phyloP scores from a whole-genome alignment of 1,284 basidiomycete genomes.

The Apiotrichum siamense region DNA sequence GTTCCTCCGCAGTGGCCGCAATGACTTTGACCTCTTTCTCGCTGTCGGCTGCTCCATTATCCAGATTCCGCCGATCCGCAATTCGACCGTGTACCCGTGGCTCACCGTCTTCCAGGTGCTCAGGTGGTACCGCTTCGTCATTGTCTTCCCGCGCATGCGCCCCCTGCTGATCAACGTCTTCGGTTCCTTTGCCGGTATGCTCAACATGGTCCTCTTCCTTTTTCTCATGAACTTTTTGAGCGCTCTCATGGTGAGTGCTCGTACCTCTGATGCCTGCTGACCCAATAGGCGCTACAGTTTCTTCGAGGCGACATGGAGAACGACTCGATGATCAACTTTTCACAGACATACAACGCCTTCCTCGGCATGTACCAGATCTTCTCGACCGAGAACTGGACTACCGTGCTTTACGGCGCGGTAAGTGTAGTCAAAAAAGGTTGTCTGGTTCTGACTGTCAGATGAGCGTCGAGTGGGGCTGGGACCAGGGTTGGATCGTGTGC shows the following conservation, averaged over 20 bases:
- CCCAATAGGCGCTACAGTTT: slow-evolving; percentile 45
- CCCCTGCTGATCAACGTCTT: slow-evolving; percentile 68
- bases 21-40: slow-evolving; percentile 75
- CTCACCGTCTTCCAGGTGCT: slow-evolving; percentile 82
- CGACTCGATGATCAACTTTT: slow-evolving; percentile 64
- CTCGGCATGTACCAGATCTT: slow-evolving; percentile 82
- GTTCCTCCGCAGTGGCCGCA: slow-evolving; percentile 64
- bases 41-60: slow-evolving; percentile 73
- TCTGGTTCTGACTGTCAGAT: slow-evolving; percentile 21
- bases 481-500: slow-evolving; percentile 68
- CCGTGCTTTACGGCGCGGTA: slow-evolving; percentile 67
- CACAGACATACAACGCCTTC: slow-evolving; percentile 83
- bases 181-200: slow-evolving; percentile 83
- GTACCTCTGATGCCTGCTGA: not conserved
- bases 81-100: slow-evolving; percentile 73
- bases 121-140: slow-evolving; percentile 89
- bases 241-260: slow-evolving; percentile 67
- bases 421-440: not conserved
- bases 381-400: slow-evolving; percentile 93
- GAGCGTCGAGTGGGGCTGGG: slow-evolving; percentile 58
- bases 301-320: slow-evolving; percentile 61
- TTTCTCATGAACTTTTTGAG: slow-evolving; percentile 82
- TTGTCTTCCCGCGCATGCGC: slow-evolving; percentile 49
- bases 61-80: slow-evolving; percentile 72
- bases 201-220: slow-evolving; percentile 91